These are phyloP conservation scores for Ceratopteris richardii DNA, from an alignment of 75 land plant genomes.

Conservation along the genomic window DNA sequence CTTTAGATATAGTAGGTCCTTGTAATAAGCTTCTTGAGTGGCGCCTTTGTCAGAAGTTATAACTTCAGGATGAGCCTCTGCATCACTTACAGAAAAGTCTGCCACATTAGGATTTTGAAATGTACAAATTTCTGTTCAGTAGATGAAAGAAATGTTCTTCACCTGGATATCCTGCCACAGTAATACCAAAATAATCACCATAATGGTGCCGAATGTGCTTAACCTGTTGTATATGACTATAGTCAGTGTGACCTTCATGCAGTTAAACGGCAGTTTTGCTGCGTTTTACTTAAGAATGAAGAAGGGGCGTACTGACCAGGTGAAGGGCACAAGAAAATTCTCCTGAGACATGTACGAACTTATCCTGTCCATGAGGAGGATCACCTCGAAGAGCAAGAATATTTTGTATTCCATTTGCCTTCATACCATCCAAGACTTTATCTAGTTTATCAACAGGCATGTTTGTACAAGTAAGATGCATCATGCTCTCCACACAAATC, in stretches of 20 bases:
- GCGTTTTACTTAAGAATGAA: too few relatives aligned
- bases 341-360: conserved; percentile 76
- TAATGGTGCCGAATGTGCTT: conserved; percentile 67
- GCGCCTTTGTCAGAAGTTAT: conserved; percentile 52
- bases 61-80: conserved; percentile 94
- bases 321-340: conserved; percentile 94
- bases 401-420: conserved; percentile 87
- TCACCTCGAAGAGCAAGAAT: conserved; percentile 93
- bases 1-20: conserved; percentile 79
- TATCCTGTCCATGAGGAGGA: conserved; percentile 94
- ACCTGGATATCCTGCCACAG: conserved; percentile 99
- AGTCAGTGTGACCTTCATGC: too few relatives aligned
- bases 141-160: background rate
- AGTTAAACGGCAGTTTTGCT: too few relatives aligned
- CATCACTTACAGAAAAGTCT: conserved; percentile 12
- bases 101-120: too few relatives aligned
- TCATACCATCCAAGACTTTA: conserved; percentile 60
- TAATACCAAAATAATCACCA: conserved; percentile 91
- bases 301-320: conserved; percentile 32
- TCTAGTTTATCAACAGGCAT: conserved; percentile 98
- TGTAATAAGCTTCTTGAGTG: conserved; percentile 63
- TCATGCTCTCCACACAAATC: conserved; percentile 93
- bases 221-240: conserved; percentile 36
- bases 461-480: conserved; percentile 96
- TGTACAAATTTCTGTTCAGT: background rate